Base-by-base conservation (phyloP, 208 protist genomes). In the Crithidia acanthocephali region DNA sequence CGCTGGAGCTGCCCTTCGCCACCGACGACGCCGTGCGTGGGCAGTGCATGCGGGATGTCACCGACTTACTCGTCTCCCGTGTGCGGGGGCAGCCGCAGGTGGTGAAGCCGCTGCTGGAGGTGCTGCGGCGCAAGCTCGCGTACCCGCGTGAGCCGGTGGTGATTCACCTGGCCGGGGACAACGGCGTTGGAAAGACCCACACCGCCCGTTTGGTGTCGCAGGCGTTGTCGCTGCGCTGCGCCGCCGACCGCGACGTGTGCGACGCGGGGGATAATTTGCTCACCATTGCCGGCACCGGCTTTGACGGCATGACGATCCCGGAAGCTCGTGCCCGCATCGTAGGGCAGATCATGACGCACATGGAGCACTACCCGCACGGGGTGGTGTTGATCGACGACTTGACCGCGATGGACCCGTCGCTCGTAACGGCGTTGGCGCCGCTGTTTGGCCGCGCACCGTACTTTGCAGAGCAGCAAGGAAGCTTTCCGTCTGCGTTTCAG, bases 91-190 rank as follows among this genome's bases (percentile, higher is more conserved):
- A 92, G 72, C 62, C 59, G 28, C 87, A 95, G 45, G 58, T 95
- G 10, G 62, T 79, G n/a, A 27, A 27, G 15, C 64, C 73, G 18
- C 80, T 95, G 59, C 61, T 80, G 30, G 72, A 74, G 8, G 63
- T 81, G n/a, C 59, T 95, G 50, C 70, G 81, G 4, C 70, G 72
- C 18, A 96, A 96, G 73, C 57, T 96, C 10, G 58, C 76, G 6
- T 78, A 70, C 61, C 84, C 86, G 40, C 32, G 64, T 9, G 80
- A 90, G 71, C 87, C 86, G 11, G 80, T 93, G 45, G 84, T 96
- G 10, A 72, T 96, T 30, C 88, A 92, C 75, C 83, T 93, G 20
- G 89, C 86, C 8, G 92, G 92, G 0, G 92, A 96, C 61, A 93
- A 94, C 45, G 88, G 85, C 7, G 88, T 93, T 18, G 91, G 91